phyloP scores from a whole-genome alignment of 805 yeast genomes.

The Millerozyma acaciae region DNA sequence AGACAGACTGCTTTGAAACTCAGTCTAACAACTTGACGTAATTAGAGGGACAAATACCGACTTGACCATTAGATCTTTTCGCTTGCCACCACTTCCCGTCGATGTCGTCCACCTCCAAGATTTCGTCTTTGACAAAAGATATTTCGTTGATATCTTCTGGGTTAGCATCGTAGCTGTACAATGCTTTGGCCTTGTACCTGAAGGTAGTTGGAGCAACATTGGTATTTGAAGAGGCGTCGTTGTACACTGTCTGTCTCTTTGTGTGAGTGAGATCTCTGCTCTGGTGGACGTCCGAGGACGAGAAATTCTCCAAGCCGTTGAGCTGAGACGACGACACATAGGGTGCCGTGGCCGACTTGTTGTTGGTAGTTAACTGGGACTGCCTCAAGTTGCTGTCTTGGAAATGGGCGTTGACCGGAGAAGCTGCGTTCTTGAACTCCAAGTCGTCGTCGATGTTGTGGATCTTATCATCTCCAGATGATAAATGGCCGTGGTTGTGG shows the following conservation, averaged over 20 bases:
- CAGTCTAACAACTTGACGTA: conserved; percentile 71
- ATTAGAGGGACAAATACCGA: conserved; percentile 95
- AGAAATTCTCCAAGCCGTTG: conserved; percentile 58
- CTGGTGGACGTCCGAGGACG: conserved; percentile 31
- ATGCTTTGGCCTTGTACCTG: conserved; percentile 81
- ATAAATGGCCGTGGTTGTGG: conserved; percentile 34
- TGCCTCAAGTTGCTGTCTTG: conserved; percentile 34
- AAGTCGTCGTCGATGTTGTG: conserved; percentile 19
- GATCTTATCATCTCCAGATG: conserved; percentile 14
- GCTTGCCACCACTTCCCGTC: conserved; percentile 99
- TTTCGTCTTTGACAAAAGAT: conserved; percentile 84
- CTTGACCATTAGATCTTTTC: conserved; percentile 80
- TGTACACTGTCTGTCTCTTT: conserved; percentile 20
- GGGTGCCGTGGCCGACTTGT: conserved; percentile 26
- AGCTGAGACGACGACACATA: conserved; percentile 53
- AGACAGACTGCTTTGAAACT: conserved; percentile 3
- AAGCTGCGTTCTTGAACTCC: conserved; percentile 21
- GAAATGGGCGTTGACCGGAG: conserved; percentile 20
- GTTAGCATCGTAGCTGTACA: conserved; percentile 83
- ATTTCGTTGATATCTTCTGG: conserved; percentile 92
- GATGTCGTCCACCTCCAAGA: conserved; percentile 87
- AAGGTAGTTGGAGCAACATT: conserved; percentile 42
- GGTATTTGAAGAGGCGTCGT: conserved; percentile 16
- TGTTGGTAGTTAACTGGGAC: conserved; percentile 28
- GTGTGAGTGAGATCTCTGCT: conserved; percentile 27